Evolutionary conservation across 2,329 filamentous ascomycete species (phyloP).

Genomic region (Fusarium denticulatum): DNA sequence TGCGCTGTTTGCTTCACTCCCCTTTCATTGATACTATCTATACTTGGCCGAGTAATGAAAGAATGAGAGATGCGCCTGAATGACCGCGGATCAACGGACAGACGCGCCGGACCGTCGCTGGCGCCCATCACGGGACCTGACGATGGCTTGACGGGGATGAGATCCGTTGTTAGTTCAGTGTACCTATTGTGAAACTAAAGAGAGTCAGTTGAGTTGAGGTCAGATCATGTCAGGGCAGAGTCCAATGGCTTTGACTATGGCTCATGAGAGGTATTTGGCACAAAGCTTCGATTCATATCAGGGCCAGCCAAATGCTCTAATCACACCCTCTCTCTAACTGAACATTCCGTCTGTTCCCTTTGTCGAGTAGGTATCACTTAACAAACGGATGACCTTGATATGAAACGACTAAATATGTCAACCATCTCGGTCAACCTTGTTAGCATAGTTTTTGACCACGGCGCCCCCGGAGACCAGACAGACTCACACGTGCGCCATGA

Average conservation of each 20-base stretch:
- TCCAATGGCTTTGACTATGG: neutral
- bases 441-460: slow-evolving; percentile 10
- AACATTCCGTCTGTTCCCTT: neutral
- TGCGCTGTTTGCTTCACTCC: neutral
- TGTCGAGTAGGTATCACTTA: neutral
- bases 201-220: neutral
- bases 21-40: neutral
- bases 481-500: slow-evolving; percentile 37
- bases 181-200: slow-evolving; percentile 3
- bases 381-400: neutral
- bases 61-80: slow-evolving; percentile 12
- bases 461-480: slow-evolving; percentile 21
- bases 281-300: neutral
- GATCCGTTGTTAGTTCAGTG: slow-evolving; percentile 8
- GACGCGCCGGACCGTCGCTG: slow-evolving; percentile 39
- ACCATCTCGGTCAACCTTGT: slow-evolving; percentile 19
- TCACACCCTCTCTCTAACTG: neutral
- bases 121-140: slow-evolving; percentile 32
- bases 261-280: neutral
- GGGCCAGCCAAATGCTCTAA: neutral
- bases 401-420: slow-evolving; percentile 12
- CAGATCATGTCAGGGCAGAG: neutral
- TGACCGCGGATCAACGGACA: slow-evolving; percentile 22
- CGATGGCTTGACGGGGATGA: slow-evolving; percentile 25
- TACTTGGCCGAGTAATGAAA: neutral